phyloP scores from a whole-genome alignment of 2,329 filamentous ascomycete species.

The Fusarium neocosmosporiellum region DNA sequence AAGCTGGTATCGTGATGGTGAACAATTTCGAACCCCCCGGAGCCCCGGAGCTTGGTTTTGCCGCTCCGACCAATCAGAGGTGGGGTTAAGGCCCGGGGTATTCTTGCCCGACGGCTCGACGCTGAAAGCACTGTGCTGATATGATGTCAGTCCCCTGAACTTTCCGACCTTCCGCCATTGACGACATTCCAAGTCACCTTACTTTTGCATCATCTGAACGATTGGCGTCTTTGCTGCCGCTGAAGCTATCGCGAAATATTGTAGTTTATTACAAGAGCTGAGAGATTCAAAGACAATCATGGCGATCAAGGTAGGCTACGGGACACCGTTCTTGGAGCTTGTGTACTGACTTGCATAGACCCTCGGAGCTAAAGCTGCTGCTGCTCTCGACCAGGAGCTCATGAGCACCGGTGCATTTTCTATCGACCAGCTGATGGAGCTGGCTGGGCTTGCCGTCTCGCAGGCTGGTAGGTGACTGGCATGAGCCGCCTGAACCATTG shows the following conservation, averaged over 20 bases:
- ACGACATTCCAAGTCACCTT: constrained; percentile 24
- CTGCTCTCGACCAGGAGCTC: constrained; percentile 90
- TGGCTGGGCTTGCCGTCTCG: constrained; percentile 92
- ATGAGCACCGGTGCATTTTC: constrained; percentile 92
- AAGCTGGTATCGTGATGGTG: constrained; percentile 28
- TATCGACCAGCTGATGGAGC: constrained; percentile 96
- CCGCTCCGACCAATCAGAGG: constrained; percentile 48
- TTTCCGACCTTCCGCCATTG: constrained; percentile 23
- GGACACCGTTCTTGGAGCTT: constrained; percentile 1
- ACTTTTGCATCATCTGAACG: constrained; percentile 15
- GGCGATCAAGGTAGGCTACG: constrained; percentile 47
- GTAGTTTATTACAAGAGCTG: neutral
- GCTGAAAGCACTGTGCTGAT: constrained; percentile 6
- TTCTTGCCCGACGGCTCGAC: neutral
- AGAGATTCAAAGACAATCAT: constrained; percentile 43
- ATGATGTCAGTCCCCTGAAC: constrained; percentile 35
- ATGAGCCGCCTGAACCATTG: neutral
- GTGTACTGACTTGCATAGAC: constrained; percentile 66
- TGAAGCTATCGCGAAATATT: neutral
- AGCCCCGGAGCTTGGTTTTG: constrained; percentile 49
- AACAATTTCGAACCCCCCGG: constrained; percentile 45
- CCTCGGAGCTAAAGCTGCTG: constrained; percentile 86
- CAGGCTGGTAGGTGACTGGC: constrained; percentile 74
- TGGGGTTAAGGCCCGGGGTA: neutral
- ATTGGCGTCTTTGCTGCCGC: neutral